Conservation (phyloP, 2,329 filamentous ascomycete species). For the Pezicula neosporulosa region DNA sequence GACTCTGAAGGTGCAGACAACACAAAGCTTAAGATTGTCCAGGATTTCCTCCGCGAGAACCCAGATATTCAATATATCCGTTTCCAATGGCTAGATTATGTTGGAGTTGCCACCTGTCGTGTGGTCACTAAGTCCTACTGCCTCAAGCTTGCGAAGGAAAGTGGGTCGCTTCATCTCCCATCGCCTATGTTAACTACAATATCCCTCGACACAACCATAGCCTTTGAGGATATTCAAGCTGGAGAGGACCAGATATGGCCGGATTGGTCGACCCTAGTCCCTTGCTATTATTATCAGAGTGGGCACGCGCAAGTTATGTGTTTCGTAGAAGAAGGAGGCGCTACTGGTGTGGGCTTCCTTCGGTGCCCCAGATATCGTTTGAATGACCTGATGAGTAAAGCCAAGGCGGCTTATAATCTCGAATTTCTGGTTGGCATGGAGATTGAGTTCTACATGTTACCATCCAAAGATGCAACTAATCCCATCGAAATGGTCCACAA, state of each 20-base stretch:
- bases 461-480: constrained; percentile 17
- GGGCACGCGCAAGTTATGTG: constrained; percentile 58
- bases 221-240: constrained; percentile 44
- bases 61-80: constrained; percentile 61
- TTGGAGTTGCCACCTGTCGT: constrained; percentile 60
- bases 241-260: constrained; percentile 67
- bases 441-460: constrained; percentile 71
- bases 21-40: too few relatives aligned
- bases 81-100: constrained; percentile 74
- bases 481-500: constrained; percentile 34
- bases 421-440: constrained; percentile 71
- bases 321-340: constrained; percentile 61
- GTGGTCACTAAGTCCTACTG: constrained; percentile 62
- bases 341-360: constrained; percentile 41
- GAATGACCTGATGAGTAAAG: constrained; percentile 45
- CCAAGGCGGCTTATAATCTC: constrained; percentile 45
- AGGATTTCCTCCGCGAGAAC: constrained; percentile 43
- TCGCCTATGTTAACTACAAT: constrained; percentile 61
- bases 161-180: constrained; percentile 42
- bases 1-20: too few relatives aligned
- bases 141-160: constrained; percentile 35
- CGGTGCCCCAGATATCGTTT: constrained; percentile 66
- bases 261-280: constrained; percentile 50
- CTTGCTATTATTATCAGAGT: constrained; percentile 50
- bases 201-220: constrained; percentile 57